These are phyloP conservation scores for Trichothecium roseum DNA, from an alignment of 2,329 filamentous ascomycete species.

Conservation along the genomic window DNA sequence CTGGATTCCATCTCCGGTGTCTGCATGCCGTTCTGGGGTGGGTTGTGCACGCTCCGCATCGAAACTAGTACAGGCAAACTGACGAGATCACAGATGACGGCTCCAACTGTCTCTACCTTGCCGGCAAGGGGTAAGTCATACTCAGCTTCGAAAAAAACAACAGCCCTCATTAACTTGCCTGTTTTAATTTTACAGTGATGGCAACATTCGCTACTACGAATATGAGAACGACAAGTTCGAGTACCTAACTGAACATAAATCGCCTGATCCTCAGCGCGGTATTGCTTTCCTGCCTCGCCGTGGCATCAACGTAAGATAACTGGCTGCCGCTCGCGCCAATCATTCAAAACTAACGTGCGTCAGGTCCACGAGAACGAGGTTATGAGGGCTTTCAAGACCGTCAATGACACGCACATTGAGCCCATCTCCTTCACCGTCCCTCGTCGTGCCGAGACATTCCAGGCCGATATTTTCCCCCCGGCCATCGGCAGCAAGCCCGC, in stretches of 20 bases:
- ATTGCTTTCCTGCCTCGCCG: slow-evolving; percentile 91
- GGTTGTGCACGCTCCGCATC: slow-evolving; percentile 10
- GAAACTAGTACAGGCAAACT: slow-evolving; percentile 5
- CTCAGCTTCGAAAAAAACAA: not conserved
- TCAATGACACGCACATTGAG: slow-evolving; percentile 89
- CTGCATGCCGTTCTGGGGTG: slow-evolving; percentile 98
- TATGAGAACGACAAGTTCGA: slow-evolving; percentile 99
- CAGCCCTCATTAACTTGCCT: not conserved
- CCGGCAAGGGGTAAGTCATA: slow-evolving; percentile 83
- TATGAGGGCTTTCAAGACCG: slow-evolving; percentile 92
- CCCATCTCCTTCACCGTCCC: slow-evolving; percentile 97
- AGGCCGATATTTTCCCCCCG: slow-evolving; percentile 93
- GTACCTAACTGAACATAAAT: slow-evolving; percentile 94
- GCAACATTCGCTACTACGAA: slow-evolving; percentile 98
- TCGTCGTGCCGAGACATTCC: slow-evolving; percentile 85
- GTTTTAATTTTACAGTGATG: slow-evolving; percentile 53
- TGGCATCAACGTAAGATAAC: slow-evolving; percentile 65
- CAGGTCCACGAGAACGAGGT: slow-evolving; percentile 91
- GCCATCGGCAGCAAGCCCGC: slow-evolving; percentile 71
- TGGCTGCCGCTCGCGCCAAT: slow-evolving; percentile 2
- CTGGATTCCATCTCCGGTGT: slow-evolving; percentile 95
- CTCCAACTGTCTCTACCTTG: slow-evolving; percentile 88
- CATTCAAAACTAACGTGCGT: slow-evolving; percentile 8
- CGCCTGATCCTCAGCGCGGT: slow-evolving; percentile 86
- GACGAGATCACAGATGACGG: slow-evolving; percentile 57